Evolutionary conservation across 495 filamentous ascomycete species (phyloP).

Genomic region (Copromyces sp.): DNA sequence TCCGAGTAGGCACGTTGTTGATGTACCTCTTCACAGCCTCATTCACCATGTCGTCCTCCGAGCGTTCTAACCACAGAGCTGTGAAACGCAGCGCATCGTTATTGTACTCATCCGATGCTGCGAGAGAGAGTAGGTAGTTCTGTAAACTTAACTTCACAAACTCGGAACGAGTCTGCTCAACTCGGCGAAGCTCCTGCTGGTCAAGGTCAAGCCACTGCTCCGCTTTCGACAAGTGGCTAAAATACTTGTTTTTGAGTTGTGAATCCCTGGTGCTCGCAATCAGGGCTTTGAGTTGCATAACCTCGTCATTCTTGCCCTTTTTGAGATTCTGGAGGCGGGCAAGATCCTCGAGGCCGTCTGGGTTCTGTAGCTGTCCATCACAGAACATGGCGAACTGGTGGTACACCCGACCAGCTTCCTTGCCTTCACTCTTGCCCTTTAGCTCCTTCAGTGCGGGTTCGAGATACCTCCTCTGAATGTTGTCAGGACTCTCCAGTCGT

Average conservation of each 20-base stretch:
- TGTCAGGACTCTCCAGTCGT: slow-evolving; percentile 83
- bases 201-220: slow-evolving; percentile 84
- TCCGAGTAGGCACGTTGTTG: slow-evolving; percentile 66
- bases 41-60: slow-evolving; percentile 61
- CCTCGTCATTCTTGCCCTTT: slow-evolving; percentile 69
- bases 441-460: slow-evolving; percentile 73
- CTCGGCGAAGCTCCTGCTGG: slow-evolving; percentile 71
- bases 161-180: slow-evolving; percentile 61
- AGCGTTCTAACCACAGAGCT: slow-evolving; percentile 84
- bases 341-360: slow-evolving; percentile 75
- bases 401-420: slow-evolving; percentile 77
- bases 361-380: slow-evolving; percentile 81
- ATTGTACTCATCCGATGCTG: slow-evolving; percentile 76
- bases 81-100: slow-evolving; percentile 90
- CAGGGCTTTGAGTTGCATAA: slow-evolving; percentile 53
- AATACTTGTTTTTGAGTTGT: slow-evolving; percentile 28
- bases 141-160: slow-evolving; percentile 82
- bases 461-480: slow-evolving; percentile 76
- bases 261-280: slow-evolving; percentile 29
- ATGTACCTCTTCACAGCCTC: slow-evolving; percentile 62
- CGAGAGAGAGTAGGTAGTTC: slow-evolving; percentile 81
- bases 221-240: slow-evolving; percentile 46
- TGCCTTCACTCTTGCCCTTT: slow-evolving; percentile 53
- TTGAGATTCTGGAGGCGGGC: slow-evolving; percentile 68
- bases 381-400: slow-evolving; percentile 94